These are phyloP conservation scores for Fusarium dlaminii DNA, from an alignment of 2,329 filamentous ascomycete species.

Conservation along the genomic window DNA sequence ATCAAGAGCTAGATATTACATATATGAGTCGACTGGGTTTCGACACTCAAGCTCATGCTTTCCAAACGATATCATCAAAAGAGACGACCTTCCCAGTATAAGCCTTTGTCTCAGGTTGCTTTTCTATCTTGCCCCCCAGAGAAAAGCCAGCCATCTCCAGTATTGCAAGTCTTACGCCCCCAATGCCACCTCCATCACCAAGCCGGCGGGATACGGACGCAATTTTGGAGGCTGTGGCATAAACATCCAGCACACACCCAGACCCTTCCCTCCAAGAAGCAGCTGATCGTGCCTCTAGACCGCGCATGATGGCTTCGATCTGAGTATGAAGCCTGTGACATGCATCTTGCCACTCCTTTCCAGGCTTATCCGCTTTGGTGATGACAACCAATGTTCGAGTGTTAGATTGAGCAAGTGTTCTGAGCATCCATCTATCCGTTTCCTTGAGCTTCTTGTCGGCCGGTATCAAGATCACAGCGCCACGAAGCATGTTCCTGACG, in stretches of 20 bases:
- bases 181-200: slow-evolving; percentile 51
- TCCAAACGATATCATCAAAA: slow-evolving; percentile 53
- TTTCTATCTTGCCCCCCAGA: slow-evolving; percentile 44
- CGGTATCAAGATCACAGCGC: slow-evolving; percentile 64
- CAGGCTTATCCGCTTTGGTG: slow-evolving; percentile 65
- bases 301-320: slow-evolving; percentile 43
- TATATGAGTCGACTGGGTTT: neutral
- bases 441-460: slow-evolving; percentile 61
- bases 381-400: slow-evolving; percentile 61
- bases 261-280: slow-evolving; percentile 44
- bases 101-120: slow-evolving; percentile 48
- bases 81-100: slow-evolving; percentile 51
- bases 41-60: slow-evolving; percentile 20
- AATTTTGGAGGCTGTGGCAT: slow-evolving; percentile 53
- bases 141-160: slow-evolving; percentile 53
- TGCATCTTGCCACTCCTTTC: slow-evolving; percentile 41
- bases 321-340: slow-evolving; percentile 42
- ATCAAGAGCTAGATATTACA: too few relatives aligned
- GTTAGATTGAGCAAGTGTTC: slow-evolving; percentile 56
- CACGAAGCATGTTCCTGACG: slow-evolving; percentile 57
- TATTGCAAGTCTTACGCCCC: slow-evolving; percentile 52
- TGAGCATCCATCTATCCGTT: slow-evolving; percentile 58
- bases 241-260: slow-evolving; percentile 45
- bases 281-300: slow-evolving; percentile 34
- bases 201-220: slow-evolving; percentile 40